These are phyloP conservation scores for Dendrostoma leiphaemia DNA, from an alignment of 2,329 filamentous ascomycete genomes.

Conservation along the genomic window DNA sequence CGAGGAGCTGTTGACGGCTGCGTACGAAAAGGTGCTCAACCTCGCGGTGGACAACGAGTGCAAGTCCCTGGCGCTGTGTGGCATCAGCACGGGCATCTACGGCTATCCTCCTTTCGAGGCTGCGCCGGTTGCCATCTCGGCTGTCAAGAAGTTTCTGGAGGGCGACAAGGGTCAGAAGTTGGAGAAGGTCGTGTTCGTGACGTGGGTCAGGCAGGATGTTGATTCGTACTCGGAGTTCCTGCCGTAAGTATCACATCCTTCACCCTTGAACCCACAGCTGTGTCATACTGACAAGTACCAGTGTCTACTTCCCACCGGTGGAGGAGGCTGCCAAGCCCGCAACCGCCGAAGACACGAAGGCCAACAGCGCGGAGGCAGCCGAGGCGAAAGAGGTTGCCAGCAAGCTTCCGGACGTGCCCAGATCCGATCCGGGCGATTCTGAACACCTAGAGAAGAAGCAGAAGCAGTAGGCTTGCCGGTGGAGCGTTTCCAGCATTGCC, in stretches of 20 bases:
- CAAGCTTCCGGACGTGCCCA: slow-evolving; percentile 28
- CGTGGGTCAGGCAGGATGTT: slow-evolving; percentile 76
- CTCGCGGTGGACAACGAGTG: slow-evolving; percentile 67
- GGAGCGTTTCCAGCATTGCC: not conserved
- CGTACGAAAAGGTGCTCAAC: slow-evolving; percentile 71
- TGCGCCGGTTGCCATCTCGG: slow-evolving; percentile 65
- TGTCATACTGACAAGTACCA: slow-evolving; percentile 10
- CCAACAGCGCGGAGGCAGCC: slow-evolving; percentile 11
- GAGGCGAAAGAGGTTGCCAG: slow-evolving; percentile 25
- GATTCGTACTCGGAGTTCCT: slow-evolving; percentile 66
- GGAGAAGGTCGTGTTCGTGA: slow-evolving; percentile 79
- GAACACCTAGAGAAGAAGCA: slow-evolving; percentile 27
- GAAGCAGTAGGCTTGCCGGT: slow-evolving; percentile 17
- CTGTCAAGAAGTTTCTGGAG: slow-evolving; percentile 56
- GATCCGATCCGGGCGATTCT: slow-evolving; percentile 23
- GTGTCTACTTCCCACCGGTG: slow-evolving; percentile 30
- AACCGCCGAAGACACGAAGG: not conserved
- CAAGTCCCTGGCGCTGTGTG: slow-evolving; percentile 76
- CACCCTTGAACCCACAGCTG: rapidly evolving
- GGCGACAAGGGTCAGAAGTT: slow-evolving; percentile 48
- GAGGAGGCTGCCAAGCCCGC: slow-evolving; percentile 11
- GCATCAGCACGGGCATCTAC: slow-evolving; percentile 85
- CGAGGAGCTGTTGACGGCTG: slow-evolving; percentile 49
- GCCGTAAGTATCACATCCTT: slow-evolving; percentile 58
- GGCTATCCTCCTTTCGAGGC: slow-evolving; percentile 78